phyloP scores from a whole-genome alignment of 805 yeast species.

The Lipomyces yamanashiensis region DNA sequence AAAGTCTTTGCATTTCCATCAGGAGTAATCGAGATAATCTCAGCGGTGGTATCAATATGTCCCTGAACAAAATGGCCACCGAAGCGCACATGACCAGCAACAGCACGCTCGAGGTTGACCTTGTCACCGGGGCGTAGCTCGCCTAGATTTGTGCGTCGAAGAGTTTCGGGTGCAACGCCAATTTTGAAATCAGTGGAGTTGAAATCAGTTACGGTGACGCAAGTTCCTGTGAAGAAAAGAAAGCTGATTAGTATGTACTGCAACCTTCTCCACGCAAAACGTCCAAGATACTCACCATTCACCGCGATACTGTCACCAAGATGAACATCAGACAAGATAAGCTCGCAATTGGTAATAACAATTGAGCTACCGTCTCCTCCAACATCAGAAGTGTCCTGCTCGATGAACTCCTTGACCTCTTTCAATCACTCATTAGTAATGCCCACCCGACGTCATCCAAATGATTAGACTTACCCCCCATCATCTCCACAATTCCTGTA shows the following conservation, averaged over 20 bases:
- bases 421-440: slow-evolving; percentile 40
- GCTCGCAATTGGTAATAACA: slow-evolving; percentile 62
- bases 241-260: not conserved
- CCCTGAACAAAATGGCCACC: slow-evolving; percentile 99
- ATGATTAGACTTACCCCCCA: slow-evolving; percentile 57
- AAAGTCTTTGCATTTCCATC: slow-evolving; percentile 79
- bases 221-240: slow-evolving; percentile 48
- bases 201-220: slow-evolving; percentile 90
- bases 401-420: slow-evolving; percentile 54
- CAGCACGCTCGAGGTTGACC: slow-evolving; percentile 93
- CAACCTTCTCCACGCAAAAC: not conserved
- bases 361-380: slow-evolving; percentile 80
- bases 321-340: slow-evolving; percentile 77
- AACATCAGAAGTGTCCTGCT: slow-evolving; percentile 54
- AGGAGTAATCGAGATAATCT: slow-evolving; percentile 54
- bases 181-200: slow-evolving; percentile 68
- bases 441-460: slow-evolving; percentile 23
- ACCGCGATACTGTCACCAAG: slow-evolving; percentile 93
- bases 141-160: slow-evolving; percentile 79
- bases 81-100: slow-evolving; percentile 75
- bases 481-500: slow-evolving; percentile 88
- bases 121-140: slow-evolving; percentile 58
- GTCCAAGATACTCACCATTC: slow-evolving; percentile 56
- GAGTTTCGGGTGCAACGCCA: slow-evolving; percentile 91
- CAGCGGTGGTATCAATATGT: slow-evolving; percentile 89